phyloP scores from a whole-genome alignment of 2,329 filamentous ascomycete genomes.

The Nemania serpens region DNA sequence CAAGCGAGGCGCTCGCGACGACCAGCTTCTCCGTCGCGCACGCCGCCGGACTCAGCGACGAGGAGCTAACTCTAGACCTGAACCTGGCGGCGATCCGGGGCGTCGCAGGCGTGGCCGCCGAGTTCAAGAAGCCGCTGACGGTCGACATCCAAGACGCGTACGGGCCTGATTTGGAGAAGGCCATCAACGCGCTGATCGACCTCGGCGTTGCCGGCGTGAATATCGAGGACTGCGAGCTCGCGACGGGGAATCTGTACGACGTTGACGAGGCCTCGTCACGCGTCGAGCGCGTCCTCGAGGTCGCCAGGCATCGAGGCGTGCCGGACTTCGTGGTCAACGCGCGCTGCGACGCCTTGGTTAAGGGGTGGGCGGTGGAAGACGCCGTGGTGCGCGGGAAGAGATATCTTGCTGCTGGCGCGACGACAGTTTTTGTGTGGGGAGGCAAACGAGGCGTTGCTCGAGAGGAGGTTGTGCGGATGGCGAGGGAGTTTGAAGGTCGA shows the following conservation, averaged over 20 bases:
- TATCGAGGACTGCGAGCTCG: conserved; percentile 53
- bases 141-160: conserved; percentile 55
- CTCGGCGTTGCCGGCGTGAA: conserved; percentile 57
- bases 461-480: conserved; percentile 47
- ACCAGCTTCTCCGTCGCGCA: conserved; percentile 49
- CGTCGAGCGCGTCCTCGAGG: conserved; percentile 43
- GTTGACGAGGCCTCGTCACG: conserved; percentile 49
- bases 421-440: conserved; percentile 57
- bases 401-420: conserved; percentile 56
- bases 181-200: conserved; percentile 47
- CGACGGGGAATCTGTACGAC: conserved; percentile 43
- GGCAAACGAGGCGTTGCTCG: conserved; percentile 38
- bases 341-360: conserved; percentile 51
- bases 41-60: conserved; percentile 44
- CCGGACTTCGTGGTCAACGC: conserved; percentile 56
- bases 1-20: conserved; percentile 46
- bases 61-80: conserved; percentile 48
- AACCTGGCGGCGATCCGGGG: conserved; percentile 49
- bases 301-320: conserved; percentile 49
- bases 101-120: conserved; percentile 37
- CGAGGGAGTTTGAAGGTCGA: conserved; percentile 47
- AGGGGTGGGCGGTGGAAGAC: conserved; percentile 35
- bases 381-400: conserved; percentile 52
- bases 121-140: conserved; percentile 47
- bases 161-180: conserved; percentile 44